A percentile compares a stretch with the other conserved stretches of the same genome.
phyloP scores from a whole-genome alignment of 2,329 filamentous ascomycete genomes.

The Tolypocladium cylindrosporum region DNA sequence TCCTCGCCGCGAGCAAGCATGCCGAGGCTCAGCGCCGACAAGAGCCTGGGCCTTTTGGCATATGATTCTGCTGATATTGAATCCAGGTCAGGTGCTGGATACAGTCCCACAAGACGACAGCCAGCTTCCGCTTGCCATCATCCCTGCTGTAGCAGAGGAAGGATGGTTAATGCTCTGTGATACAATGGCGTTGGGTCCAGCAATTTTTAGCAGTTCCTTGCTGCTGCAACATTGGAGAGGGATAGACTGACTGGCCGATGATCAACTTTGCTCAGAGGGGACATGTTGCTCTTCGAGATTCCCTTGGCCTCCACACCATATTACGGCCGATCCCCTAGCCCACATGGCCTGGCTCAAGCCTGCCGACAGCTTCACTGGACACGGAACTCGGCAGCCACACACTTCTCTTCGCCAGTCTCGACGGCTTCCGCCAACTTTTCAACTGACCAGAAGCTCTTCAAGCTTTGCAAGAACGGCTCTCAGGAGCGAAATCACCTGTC shows the following conservation, averaged over 20 bases:
- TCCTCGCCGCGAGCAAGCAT: neutral
- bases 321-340: neutral
- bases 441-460: neutral
- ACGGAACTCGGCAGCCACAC: neutral
- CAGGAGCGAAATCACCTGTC: neutral
- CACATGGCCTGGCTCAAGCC: neutral
- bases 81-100: neutral
- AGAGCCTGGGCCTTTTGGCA: neutral
- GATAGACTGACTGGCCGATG: neutral
- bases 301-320: neutral
- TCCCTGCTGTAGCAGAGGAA: neutral
- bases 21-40: neutral
- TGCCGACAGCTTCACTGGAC: neutral
- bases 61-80: neutral
- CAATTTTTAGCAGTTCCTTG: neutral
- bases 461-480: neutral
- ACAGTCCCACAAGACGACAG: neutral
- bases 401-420: neutral
- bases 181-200: neutral
- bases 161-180: neutral
- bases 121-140: neutral
- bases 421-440: neutral
- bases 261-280: neutral
- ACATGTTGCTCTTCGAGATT: neutral
- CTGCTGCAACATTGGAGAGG: neutral